phyloP scores from a whole-genome alignment of 495 filamentous ascomycete genomes.

The Neurospora tetrasperma region DNA sequence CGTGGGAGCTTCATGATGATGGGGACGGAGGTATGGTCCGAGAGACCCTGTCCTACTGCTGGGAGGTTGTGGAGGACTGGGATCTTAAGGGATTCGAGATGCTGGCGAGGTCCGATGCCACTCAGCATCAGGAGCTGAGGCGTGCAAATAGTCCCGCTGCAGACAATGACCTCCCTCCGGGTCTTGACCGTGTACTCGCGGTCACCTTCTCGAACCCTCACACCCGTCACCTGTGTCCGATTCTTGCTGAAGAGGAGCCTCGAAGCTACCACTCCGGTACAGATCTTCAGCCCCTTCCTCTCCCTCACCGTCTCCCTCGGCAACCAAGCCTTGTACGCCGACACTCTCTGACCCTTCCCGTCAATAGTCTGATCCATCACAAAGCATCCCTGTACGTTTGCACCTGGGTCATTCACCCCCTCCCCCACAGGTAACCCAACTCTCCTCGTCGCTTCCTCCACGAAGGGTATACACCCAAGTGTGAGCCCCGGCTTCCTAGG shows the following conservation, averaged over 20 bases:
- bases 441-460: conserved; percentile 5
- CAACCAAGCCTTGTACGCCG: conserved; percentile 15
- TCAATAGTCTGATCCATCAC: conserved; percentile 16
- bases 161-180: conserved; percentile 18
- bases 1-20: conserved; percentile 14
- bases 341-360: conserved; percentile 8
- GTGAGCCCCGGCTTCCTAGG: not conserved
- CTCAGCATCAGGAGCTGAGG: conserved; percentile 22
- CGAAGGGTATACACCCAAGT: conserved; percentile 4
- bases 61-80: conserved; percentile 34
- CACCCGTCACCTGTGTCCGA: conserved; percentile 5
- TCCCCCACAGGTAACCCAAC: conserved; percentile 10
- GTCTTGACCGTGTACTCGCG: conserved; percentile 12
- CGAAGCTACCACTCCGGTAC: conserved; percentile 15
- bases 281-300: conserved; percentile 11
- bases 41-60: conserved; percentile 14
- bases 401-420: conserved; percentile 11
- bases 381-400: conserved; percentile 14
- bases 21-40: conserved; percentile 15
- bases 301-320: conserved; percentile 2
- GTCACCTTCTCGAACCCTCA: conserved; percentile 3
- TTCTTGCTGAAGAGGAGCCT: conserved; percentile 8
- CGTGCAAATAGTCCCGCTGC: conserved; percentile 10
- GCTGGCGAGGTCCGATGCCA: conserved; percentile 15
- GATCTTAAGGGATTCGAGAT: conserved; percentile 48